phyloP scores from a whole-genome alignment of 2,329 filamentous ascomycete genomes.

The Fusarium buxicola region DNA sequence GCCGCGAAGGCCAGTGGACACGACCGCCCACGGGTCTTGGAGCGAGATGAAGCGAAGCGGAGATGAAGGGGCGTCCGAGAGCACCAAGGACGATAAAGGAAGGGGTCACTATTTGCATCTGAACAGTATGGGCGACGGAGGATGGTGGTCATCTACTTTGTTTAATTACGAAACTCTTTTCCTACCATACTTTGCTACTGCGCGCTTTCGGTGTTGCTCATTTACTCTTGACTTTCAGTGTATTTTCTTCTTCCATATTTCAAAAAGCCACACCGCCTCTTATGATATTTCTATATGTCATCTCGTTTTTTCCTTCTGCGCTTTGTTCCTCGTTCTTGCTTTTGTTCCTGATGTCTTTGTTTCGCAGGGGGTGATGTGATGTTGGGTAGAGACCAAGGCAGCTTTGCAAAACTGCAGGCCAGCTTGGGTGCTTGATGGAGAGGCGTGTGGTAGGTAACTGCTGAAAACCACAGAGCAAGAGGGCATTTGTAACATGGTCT shows the following conservation, averaged over 20 bases:
- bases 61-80: slow-evolving; percentile 33
- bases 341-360: neutral
- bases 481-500: neutral
- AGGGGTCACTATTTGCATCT: slow-evolving; percentile 48
- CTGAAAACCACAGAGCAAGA: slow-evolving; percentile 6
- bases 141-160: slow-evolving; percentile 62
- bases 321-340: neutral
- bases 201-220: slow-evolving; percentile 19
- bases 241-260: slow-evolving; percentile 11
- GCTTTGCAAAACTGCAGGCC: neutral
- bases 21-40: slow-evolving; percentile 17
- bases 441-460: neutral
- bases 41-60: slow-evolving; percentile 23
- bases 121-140: slow-evolving; percentile 48
- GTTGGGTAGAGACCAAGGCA: neutral
- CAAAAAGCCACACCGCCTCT: slow-evolving; percentile 3
- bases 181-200: slow-evolving; percentile 37
- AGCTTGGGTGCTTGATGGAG: neutral
- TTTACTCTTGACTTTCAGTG: slow-evolving; percentile 16
- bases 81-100: slow-evolving; percentile 35
- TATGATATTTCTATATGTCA: neutral
- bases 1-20: slow-evolving; percentile 38
- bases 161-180: slow-evolving; percentile 62
- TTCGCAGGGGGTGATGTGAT: neutral
- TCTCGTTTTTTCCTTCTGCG: slow-evolving; percentile 13